These are phyloP conservation scores for Epichloe baconii DNA, from an alignment of 2,329 filamentous ascomycete species.

Conservation along the genomic window DNA sequence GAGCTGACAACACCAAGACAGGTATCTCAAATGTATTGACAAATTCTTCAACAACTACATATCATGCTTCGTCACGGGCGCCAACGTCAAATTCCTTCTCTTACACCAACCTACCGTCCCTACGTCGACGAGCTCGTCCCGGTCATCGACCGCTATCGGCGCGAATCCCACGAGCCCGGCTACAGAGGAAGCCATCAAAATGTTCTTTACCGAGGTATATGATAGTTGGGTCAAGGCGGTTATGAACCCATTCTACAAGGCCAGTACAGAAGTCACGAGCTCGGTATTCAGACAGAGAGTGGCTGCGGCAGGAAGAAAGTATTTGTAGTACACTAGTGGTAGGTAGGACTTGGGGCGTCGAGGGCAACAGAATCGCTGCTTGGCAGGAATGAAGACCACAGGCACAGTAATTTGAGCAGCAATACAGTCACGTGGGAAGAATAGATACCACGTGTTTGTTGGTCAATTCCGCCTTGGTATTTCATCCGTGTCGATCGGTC, in stretches of 20 bases:
- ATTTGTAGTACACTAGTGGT: conserved; percentile 38
- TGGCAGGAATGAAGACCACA: background rate
- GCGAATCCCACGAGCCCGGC: conserved; percentile 79
- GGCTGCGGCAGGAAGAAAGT: conserved; percentile 81
- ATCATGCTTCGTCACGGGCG: conserved; percentile 85
- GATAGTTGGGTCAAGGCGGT: conserved; percentile 94
- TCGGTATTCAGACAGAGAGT: conserved; percentile 76
- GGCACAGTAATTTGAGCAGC: no score
- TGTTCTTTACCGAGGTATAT: conserved; percentile 92
- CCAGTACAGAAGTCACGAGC: conserved; percentile 75
- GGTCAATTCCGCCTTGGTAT: conserved; percentile 2
- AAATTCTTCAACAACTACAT: conserved; percentile 94
- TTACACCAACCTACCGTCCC: conserved; percentile 63
- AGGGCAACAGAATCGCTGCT: background rate
- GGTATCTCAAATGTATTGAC: conserved; percentile 94
- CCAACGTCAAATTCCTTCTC: conserved; percentile 86
- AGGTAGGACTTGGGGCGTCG: background rate
- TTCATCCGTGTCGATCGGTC: conserved; percentile 17
- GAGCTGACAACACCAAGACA: conserved; percentile 20
- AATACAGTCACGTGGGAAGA: conserved; percentile 12
- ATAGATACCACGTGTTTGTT: background rate
- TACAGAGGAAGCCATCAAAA: conserved; percentile 88
- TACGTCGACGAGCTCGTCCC: conserved; percentile 28
- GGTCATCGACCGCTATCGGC: conserved; percentile 57
- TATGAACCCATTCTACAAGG: conserved; percentile 91